phyloP scores from a whole-genome alignment of 192 early-diverging fungal species.

The Mortierella hygrophila region DNA sequence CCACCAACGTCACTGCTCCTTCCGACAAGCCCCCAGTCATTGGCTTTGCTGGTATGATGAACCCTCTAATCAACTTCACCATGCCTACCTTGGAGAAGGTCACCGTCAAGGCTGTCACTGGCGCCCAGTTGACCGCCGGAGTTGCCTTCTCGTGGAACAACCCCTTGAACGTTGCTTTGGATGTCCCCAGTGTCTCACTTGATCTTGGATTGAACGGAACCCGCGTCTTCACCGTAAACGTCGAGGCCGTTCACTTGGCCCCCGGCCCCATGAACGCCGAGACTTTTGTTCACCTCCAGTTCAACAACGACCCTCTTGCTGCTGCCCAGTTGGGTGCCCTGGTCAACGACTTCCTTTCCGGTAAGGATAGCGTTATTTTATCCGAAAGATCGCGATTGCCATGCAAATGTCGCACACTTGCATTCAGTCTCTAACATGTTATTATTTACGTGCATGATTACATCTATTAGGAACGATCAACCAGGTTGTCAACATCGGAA shows the following conservation, averaged over 20 bases:
- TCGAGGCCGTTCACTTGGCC: constrained; percentile 27
- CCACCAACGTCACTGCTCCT: constrained; percentile 22
- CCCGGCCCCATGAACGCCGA: constrained; percentile 43
- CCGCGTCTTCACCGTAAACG: constrained; percentile 24
- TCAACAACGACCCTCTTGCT: constrained; percentile 43
- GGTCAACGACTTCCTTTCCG: constrained; percentile 43
- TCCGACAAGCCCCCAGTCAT: constrained; percentile 30
- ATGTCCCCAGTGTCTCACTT: constrained; percentile 40
- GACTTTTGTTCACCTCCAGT: constrained; percentile 39
- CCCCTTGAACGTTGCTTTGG: constrained; percentile 42
- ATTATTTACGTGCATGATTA: neutral
- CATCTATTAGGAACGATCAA: constrained; percentile 25
- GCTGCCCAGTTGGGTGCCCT: constrained; percentile 31
- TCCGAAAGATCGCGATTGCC: neutral
- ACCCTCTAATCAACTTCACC: constrained; percentile 31
- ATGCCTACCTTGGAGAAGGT: constrained; percentile 47
- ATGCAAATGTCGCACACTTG: neutral
- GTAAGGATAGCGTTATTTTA: neutral
- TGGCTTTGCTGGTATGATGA: constrained; percentile 33
- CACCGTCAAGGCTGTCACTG: constrained; percentile 37
- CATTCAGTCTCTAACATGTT: neutral
- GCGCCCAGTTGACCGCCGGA: constrained; percentile 42
- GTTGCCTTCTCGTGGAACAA: constrained; percentile 51
- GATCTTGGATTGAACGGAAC: constrained; percentile 53
- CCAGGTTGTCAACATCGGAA: constrained; percentile 53